Base-by-base conservation (phyloP, 192 early-diverging fungal genomes). In the Mortierella antarctica region DNA sequence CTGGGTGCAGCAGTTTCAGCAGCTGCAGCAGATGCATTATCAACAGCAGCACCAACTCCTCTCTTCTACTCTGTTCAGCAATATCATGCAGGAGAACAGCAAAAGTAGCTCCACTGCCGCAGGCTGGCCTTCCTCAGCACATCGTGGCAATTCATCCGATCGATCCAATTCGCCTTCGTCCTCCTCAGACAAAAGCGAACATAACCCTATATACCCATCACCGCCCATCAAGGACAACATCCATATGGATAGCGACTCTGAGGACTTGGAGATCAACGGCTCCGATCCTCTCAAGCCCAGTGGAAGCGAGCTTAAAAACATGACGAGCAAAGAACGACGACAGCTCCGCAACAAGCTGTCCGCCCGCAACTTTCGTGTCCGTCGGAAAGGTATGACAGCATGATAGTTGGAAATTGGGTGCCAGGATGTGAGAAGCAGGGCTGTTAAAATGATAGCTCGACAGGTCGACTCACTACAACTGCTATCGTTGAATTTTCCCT, bases 301-400 rank as follows among this genome's bases (percentile, higher is more conserved):
- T 23, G 53, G 47, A 8, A 62, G 86, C 39, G 88, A 91, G 52
- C 58, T 88, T 52, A 91, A 90, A 57, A 82, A 75, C 23, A 82
- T 95, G 79, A 81, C 89, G 8, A 86, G 90, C 8, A 93, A 91
- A 74, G 92, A 95, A 75, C 83, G 92, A 14, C 83, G 93, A 39
- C 92, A 93, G 82, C 83, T 94, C 81, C 86, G 94, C 52, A 95
- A 95, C 83, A 95, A 95, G 73, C 89, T 95, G 51, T 93, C 91
- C 21, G 94, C 94, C 15, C 84, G 93, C 62, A 94, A 94, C 83
- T 95, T 95, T 73, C 87, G 94, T 46, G 87, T 90, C 56, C 87
- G 94, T 47, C 85, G 93, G 82, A 95, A 95, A 85, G 94, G 85
- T 89, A 67, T 10, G 7, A 12, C 41, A 14, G 11, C 2, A 9